A percentile compares a stretch with the other conserved stretches of the same genome.
These are phyloP conservation scores for Oldenlandia corymbosa DNA, from an alignment of 257 asterid species.

Conservation along the genomic window DNA sequence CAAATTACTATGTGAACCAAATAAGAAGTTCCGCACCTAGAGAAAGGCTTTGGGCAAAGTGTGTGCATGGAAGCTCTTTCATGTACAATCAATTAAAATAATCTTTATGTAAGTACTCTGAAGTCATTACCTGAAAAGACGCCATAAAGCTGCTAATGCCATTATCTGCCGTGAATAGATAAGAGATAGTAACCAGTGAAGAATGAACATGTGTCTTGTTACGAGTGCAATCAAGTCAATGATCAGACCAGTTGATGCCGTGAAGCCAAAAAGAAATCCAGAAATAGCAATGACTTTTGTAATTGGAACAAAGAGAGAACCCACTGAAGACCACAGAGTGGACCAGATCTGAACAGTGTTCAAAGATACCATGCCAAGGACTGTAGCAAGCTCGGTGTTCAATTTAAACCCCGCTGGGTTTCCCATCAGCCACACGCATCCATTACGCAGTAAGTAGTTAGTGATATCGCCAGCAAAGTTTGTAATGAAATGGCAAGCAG, in stretches of 20 bases:
- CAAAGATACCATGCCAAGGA: slow-evolving; percentile 85
- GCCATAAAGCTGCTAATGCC: slow-evolving; percentile 90
- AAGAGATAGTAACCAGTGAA: slow-evolving; percentile 66
- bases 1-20: background rate
- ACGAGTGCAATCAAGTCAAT: slow-evolving; percentile 63
- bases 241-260: slow-evolving; percentile 66
- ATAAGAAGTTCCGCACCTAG: background rate
- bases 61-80: too few species aligned
- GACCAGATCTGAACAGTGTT: slow-evolving; percentile 91
- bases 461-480: slow-evolving; percentile 56
- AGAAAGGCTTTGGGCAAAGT: background rate
- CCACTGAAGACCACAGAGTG: slow-evolving; percentile 66
- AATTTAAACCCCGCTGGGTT: slow-evolving; percentile 98
- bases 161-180: slow-evolving; percentile 76
- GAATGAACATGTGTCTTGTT: slow-evolving; percentile 64
- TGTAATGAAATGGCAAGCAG: slow-evolving; percentile 46
- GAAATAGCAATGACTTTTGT: slow-evolving; percentile 56
- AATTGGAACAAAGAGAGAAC: slow-evolving; percentile 46
- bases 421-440: slow-evolving; percentile 99
- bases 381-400: slow-evolving; percentile 91
- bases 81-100: too few species aligned
- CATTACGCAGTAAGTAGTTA: slow-evolving; percentile 67
- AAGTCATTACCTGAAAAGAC: slow-evolving; percentile 73
- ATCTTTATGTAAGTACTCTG: slow-evolving; percentile 7
- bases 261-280: slow-evolving; percentile 73